Base-by-base conservation (phyloP, 1,284 basidiomycete genomes). In the Ustilago crameri region DNA sequence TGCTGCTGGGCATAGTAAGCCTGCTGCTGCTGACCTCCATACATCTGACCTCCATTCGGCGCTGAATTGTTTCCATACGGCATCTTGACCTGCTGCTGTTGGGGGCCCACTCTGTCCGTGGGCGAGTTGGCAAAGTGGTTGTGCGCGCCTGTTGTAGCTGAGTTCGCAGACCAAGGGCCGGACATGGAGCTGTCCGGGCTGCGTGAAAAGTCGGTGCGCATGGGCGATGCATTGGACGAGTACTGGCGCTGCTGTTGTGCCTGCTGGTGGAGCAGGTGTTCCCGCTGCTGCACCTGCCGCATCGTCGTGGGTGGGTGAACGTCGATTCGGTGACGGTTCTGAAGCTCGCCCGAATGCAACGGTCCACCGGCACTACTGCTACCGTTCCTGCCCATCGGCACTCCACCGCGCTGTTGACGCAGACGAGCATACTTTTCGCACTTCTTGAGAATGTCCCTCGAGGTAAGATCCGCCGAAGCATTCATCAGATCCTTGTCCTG, bases 401-500 rank as follows among this genome's bases (percentile, higher is more conserved):
- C 44, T 15, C 49, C 58, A 14, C 61, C 64, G 17, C 62, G 46
- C 60, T 56, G 51, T 61, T 59, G 68, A 14, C 78, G 58, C 53
- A 57, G 59, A 15, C 53, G 26, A 5, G 78, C 78, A 49, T 79
- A 75, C 63, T 74, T 74, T 37, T 79, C 80, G 60, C 81, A 82
- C 43, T 67, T 69, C 68, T 76, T 76, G 15, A 82, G 55, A 24
- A 82, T 77, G 55, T 82, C 81, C 4, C 70, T 48, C 27, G 76
- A 72, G 3, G 76, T 76, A 9, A 81, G 46, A 22, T 82, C 81
- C 26, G 77, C 66, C 17, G 74, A 75, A 5, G 71, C 60, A 40
- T 66, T 73, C 49, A 82, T 63, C 49, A 82, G 59, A 40, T 78
- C 79, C 45, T 78, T 78, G 54, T 82, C 81, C 48, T 73, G 68